Conservation (phyloP, 371 early-diverging fungal species). For the Chytridium lagenaria region DNA sequence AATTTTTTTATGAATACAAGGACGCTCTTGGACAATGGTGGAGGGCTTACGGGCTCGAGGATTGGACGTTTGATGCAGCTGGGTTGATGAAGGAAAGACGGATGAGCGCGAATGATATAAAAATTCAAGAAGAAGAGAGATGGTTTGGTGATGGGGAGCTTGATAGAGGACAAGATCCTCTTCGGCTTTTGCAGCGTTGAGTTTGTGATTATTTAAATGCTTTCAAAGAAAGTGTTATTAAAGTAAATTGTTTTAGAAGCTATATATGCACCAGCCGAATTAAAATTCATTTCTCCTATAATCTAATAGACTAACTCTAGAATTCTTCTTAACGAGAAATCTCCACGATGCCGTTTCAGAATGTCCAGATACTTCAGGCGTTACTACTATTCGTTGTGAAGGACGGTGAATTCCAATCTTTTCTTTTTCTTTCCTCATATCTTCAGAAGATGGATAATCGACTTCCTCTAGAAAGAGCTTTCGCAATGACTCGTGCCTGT, state of each 20-base stretch:
- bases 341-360: no score
- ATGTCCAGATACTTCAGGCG: no score
- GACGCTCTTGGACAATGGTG: slow-evolving; percentile 43
- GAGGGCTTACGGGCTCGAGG: slow-evolving; percentile 49
- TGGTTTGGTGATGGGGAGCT: slow-evolving; percentile 15
- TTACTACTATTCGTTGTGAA: no score
- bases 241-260: neutral
- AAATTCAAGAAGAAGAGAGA: slow-evolving; percentile 40
- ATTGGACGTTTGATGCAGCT: slow-evolving; percentile 52
- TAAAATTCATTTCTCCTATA: neutral
- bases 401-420: neutral
- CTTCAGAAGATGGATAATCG: neutral
- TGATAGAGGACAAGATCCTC: neutral
- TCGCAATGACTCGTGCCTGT: slow-evolving; percentile 42
- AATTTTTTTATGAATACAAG: slow-evolving; percentile 53
- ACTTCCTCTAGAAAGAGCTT: neutral
- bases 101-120: slow-evolving; percentile 50
- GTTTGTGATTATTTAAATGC: neutral
- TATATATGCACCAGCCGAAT: slow-evolving; percentile 7
- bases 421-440: slow-evolving; percentile 12
- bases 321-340: no score
- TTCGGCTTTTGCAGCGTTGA: neutral
- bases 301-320: neutral
- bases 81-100: slow-evolving; percentile 50
- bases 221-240: neutral